Base-by-base conservation (phyloP, 306 rosid species). In the Vachellia pachyceras region DNA sequence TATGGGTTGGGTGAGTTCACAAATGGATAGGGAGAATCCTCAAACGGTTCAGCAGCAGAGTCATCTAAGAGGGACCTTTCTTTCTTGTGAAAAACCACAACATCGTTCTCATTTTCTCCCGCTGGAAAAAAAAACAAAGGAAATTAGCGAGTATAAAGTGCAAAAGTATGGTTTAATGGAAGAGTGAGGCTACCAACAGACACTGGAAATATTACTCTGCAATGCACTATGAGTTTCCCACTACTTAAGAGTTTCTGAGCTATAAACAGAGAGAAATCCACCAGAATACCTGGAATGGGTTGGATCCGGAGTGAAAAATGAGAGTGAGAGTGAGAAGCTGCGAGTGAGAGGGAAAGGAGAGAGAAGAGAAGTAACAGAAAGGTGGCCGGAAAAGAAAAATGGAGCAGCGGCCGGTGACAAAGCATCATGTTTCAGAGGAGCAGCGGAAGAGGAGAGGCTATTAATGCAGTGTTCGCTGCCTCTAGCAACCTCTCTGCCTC, bases 11-110 rank as follows among this genome's bases (percentile, higher is more conserved):
- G 50, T 18, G 97, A 41, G 75, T 86, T 88, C 13, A 8, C 63
- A 7, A 55, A 55, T 0, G 63, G 63, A 7, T 88, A 84, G 23
- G 86, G 69, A 7, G 97, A 41, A 77, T 86, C 86, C 77, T 73
- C 84, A 25, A 25, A 67, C 3, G 83, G 85, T 45, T 52, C 85
- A 1, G 83, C 80, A 17, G 76, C 88, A 37, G 39, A 20, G 76
- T 44, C 88, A 78, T 81, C 80, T 14, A 72, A 29, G 47, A 80
- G 45, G 64, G 41, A 78, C 82, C 85, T 77, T 58, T 20, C 60
- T 35, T 42, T 37, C 20, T 25, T 9, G 54, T 22, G 15, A 78
- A 82, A 52, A 39, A 12, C 58, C 2, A 72, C 63, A 66, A 0
- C 79, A 20, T 66, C 82, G 46, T 71, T 80, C 69, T 67, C 79